Evolutionary conservation across 106 monocot genomes (phyloP), one percentile per base, ranked within the genome.

Genomic region (Xerophyta viscosa): DNA sequence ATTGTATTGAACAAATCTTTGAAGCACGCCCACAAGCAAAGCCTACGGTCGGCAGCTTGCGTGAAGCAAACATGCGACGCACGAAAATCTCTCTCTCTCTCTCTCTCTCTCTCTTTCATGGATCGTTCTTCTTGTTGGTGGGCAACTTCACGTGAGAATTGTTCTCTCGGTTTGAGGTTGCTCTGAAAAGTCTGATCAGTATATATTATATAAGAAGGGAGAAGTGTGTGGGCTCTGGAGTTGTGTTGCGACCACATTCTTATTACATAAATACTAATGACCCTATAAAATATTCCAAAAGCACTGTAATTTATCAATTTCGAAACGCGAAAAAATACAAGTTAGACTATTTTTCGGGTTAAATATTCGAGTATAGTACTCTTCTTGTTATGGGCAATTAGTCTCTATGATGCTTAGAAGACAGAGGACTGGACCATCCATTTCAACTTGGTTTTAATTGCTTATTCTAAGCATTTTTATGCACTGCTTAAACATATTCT

Each of bases 1-100:
- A 65, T 64, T 28, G 64, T 78, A 78, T 78, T 84, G 88, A 81
- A 9, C 88, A 81, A 81, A 64, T 27, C 93, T 88, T 94, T 81
- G 75, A 94, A 84, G 88, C 81, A 94, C 83, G 93, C 66, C 69
- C 88, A 62, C 63, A n/a, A 70, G 68, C 62, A 65, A 73, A 70
- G 56, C 48, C 56, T 64, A 58, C 46, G 54, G 54, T 39, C 67
- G 60, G 88, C 68, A 81, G 65, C 52, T 96, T 84, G 94, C 94
- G 88, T 96, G 94, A 96, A 96, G 94, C 94, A 96, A 96, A 70
- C 88, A 88, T 73, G 78, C 77, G 41, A 73, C 56, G 50, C 55
- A 41, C 20, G 27, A 8, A 48, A 28, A 37, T 24, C 23, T 36
- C 27, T 22, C 8, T 29, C 20, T 52, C 31, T 46, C 44, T 46